Conservation (phyloP, 2,329 filamentous ascomycete genomes). For the Leptographium galeiforme region DNA sequence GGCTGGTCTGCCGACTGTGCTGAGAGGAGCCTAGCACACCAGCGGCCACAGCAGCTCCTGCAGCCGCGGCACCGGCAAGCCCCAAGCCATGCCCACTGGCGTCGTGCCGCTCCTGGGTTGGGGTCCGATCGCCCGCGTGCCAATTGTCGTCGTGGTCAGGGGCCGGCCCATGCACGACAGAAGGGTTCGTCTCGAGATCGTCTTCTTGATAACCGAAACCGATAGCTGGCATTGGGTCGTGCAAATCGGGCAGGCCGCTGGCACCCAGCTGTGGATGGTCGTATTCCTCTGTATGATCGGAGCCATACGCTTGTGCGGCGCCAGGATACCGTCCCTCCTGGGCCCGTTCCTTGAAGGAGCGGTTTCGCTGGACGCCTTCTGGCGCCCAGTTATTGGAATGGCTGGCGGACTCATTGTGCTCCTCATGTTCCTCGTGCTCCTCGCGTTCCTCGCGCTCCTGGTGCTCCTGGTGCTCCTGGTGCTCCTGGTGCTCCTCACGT, state of each 20-base stretch:
- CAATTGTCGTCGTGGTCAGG: conserved; percentile 30
- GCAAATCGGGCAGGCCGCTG: conserved; percentile 53
- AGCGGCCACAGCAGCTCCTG: conserved; percentile 40
- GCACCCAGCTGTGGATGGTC: conserved; percentile 45
- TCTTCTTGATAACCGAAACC: conserved; percentile 54
- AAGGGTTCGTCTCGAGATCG: conserved; percentile 65
- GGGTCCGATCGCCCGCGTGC: conserved; percentile 19
- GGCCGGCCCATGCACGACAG: conserved; percentile 57
- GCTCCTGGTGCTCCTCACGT: conserved; percentile 17
- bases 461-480: conserved; percentile 21
- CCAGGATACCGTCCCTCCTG: conserved; percentile 39
- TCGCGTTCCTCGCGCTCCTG: conserved; percentile 17
- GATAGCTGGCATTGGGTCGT: conserved; percentile 65
- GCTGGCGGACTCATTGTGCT: conserved; percentile 14
- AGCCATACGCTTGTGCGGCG: conserved; percentile 43
- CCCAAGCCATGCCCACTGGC: conserved; percentile 31
- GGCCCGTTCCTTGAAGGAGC: conserved; percentile 53
- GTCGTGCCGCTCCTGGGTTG: conserved; percentile 21
- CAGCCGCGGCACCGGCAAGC: conserved; percentile 33
- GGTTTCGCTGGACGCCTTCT: conserved; percentile 43
- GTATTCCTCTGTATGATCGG: conserved; percentile 40
- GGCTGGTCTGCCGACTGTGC: conserved; percentile 39
- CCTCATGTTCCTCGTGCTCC: conserved; percentile 17
- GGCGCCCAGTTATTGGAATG: conserved; percentile 22
- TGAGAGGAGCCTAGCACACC: conserved; percentile 31